These are phyloP conservation scores for Aegilops tauschii DNA, from an alignment of 176 grass and related monocot species.

Conservation along the genomic window DNA sequence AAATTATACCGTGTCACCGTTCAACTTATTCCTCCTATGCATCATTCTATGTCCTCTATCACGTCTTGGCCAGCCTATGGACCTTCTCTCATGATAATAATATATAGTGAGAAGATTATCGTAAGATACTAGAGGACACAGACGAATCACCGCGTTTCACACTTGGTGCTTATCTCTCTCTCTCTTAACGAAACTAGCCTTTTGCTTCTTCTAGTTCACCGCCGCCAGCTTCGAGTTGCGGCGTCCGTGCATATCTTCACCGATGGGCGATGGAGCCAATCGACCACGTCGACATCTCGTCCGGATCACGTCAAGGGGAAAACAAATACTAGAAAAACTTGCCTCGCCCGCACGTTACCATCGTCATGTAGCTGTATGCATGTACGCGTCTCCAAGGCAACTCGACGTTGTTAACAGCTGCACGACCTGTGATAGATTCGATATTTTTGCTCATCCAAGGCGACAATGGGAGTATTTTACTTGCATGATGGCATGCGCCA, in stretches of 20 bases:
- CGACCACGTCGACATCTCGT: neutral
- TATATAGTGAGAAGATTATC: neutral
- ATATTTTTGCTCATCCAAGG: neutral
- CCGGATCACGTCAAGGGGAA: neutral
- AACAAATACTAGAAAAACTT: neutral
- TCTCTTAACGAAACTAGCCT: neutral
- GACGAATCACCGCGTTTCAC: neutral
- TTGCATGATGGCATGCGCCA: neutral
- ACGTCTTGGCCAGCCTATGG: neutral
- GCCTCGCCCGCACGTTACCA: neutral
- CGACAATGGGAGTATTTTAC: neutral
- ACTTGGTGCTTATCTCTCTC: neutral
- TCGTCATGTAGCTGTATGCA: neutral
- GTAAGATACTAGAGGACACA: neutral
- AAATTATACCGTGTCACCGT: neutral
- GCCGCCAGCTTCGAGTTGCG: slow-evolving; percentile 8
- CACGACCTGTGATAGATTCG: slow-evolving; percentile 6
- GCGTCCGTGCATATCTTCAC: slow-evolving; percentile 25
- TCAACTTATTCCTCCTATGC: neutral
- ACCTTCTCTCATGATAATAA: neutral
- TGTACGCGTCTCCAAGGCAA: neutral
- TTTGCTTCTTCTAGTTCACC: slow-evolving; percentile 24
- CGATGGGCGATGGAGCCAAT: neutral
- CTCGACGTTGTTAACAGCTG: neutral
- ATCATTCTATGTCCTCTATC: neutral